Percentiles rank a stretch among this genome's conserved stretches.
Conservation (phyloP, 2,329 filamentous ascomycete species). For the Gaeumannomyces sp. region DNA sequence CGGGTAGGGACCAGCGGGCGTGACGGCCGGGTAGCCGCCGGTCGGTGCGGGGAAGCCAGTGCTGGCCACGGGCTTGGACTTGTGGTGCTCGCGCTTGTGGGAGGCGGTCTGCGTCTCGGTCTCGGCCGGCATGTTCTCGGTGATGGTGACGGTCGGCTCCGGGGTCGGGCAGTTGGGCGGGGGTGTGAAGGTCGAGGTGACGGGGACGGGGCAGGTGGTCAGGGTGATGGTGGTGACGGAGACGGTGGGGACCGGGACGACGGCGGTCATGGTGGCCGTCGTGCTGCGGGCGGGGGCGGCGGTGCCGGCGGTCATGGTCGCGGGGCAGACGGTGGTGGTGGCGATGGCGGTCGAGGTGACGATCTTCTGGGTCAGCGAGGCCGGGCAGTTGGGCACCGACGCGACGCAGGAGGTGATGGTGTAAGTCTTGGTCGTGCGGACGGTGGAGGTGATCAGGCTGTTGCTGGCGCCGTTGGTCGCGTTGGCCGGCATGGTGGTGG, state of each 20-base stretch:
- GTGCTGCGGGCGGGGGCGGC: slow-evolving; percentile 3
- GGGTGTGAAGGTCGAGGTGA: slow-evolving; percentile 19
- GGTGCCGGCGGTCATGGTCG: slow-evolving; percentile 12
- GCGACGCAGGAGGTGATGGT: slow-evolving; percentile 25
- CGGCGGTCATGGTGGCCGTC: slow-evolving; percentile 6
- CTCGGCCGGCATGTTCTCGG: slow-evolving; percentile 11
- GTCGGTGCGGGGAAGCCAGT: slow-evolving; percentile 1
- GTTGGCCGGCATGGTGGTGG: not conserved
- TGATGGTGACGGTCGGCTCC: slow-evolving; percentile 15
- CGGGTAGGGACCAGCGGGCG: slow-evolving; percentile 1
- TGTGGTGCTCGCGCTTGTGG: not conserved
- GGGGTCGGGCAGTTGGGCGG: slow-evolving; percentile 14
- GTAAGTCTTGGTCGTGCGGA: slow-evolving; percentile 20
- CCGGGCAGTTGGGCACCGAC: slow-evolving; percentile 24
- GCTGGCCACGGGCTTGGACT: not conserved
- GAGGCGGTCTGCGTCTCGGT: slow-evolving; percentile 2
- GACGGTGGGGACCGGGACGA: slow-evolving; percentile 12
- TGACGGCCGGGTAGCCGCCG: not conserved
- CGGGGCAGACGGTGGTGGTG: slow-evolving; percentile 22
- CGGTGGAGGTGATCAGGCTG: slow-evolving; percentile 18
- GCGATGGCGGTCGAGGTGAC: slow-evolving; percentile 20
- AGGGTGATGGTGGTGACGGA: slow-evolving; percentile 18
- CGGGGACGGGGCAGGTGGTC: slow-evolving; percentile 16
- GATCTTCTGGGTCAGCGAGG: slow-evolving; percentile 20
- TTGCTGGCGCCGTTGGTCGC: not conserved